Base-by-base conservation (phyloP, 192 early-diverging fungal species). In the Oehlia diaphana region DNA sequence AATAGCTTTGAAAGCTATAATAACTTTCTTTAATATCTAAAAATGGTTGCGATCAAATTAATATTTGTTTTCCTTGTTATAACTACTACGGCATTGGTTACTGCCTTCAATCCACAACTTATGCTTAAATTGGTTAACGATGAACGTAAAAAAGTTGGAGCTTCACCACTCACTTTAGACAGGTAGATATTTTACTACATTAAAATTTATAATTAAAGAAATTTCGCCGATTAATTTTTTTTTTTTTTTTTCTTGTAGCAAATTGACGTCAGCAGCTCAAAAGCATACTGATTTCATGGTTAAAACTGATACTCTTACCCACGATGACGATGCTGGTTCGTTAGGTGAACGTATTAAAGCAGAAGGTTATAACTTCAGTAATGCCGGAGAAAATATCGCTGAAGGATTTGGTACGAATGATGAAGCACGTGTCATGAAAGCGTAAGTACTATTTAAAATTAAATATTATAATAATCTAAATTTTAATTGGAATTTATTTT, bases 381-480 rank as follows among this genome's bases (percentile, higher is more conserved):
- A 58, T 39, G 83, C 82, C 7, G 87, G 83, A 16, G 88, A 89
- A 81, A 89, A 89, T 79, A 81, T 89, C 33, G 88, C 88, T 23
- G 79, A 75, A 75, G 86, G 86, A 47, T 81, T 81, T 79, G 49
- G 74, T 62, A 76, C 82, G 2, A 58, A 58, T 58, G 50, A 58
- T 1, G 64, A 81, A 26, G 80, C 77, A 16, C 71, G 80, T 50
- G 88, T 84, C 14, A 84, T 87, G 84, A 14, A 84, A 49, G 79
- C 70, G 71, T 72, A 50, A 72, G 71, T 47, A 49, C 13, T 0
- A 35, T 72, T 65, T 28, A 12, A 65, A 65, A 4, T 65, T 12
- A 42, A 39, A 8, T 31, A 31, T 50, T 50, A 14, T 50, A 50
- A 50, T 37, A 2, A 37, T 50, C 5, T 16, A 50, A 50, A n/a